Conservation (phyloP, 2,329 filamentous ascomycete genomes). For the Arthroderma uncinatum region DNA sequence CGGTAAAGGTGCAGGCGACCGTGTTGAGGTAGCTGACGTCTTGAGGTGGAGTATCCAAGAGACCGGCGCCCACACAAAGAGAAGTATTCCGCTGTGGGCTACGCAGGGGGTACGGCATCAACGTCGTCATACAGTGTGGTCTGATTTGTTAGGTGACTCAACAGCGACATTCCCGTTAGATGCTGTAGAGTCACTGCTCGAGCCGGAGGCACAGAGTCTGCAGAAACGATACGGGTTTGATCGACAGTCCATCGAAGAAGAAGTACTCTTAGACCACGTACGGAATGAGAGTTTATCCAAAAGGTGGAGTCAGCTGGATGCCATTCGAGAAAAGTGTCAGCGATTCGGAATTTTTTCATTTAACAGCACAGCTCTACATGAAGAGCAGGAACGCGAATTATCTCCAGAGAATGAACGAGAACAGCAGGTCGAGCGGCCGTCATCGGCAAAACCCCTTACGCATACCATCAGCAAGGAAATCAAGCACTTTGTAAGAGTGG, state of each 20-base stretch:
- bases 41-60: constrained; percentile 49
- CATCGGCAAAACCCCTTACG: constrained; percentile 23
- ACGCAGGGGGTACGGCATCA: constrained; percentile 39
- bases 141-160: neutral
- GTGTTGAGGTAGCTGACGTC: constrained; percentile 43
- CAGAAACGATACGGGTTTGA: neutral
- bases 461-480: constrained; percentile 40
- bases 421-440: constrained; percentile 42
- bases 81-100: constrained; percentile 47
- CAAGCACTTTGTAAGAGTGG: neutral
- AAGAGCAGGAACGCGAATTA: constrained; percentile 55
- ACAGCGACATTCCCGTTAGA: neutral
- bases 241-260: neutral
- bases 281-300: neutral
- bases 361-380: constrained; percentile 34
- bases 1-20: constrained; percentile 1
- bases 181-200: neutral
- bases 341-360: neutral
- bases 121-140: neutral
- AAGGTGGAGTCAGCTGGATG: constrained; percentile 5
- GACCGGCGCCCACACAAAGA: constrained; percentile 40
- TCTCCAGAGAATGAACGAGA: constrained; percentile 53
- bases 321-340: constrained; percentile 3
- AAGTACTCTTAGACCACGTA: neutral
- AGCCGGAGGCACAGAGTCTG: neutral